Evolutionary conservation across 495 filamentous ascomycete genomes (phyloP), one percentile per base, ranked within the genome.

Genomic region (Penicillium verhagenii): DNA sequence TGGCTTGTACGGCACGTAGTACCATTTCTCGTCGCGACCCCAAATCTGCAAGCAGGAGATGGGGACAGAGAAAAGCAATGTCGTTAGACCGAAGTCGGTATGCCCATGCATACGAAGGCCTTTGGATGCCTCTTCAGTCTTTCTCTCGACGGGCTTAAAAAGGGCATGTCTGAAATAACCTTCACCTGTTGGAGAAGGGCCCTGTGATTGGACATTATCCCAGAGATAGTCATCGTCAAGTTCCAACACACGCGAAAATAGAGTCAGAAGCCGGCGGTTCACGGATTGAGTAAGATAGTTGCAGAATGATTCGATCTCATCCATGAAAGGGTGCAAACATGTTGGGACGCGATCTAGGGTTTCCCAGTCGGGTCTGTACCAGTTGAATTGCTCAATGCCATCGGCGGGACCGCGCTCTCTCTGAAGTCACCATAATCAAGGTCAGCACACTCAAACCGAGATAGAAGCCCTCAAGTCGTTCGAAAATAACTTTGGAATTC

Each of bases 311-410:
- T 69, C 64, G 52, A 78, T 72, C 52, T 78, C 74, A 43, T 76
- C 74, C 69, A 76, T 75, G 56, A 78, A 75, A 5, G 73, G 74
- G 44, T 70, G 67, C 3, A 78, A 53, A 38, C 71, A 75, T 1
- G 31, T 65, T 7, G 74, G 74, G 11, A 67, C 58, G 21, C 69
- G 69, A 50, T 58, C 46, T 50, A 48, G 47, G 52, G 69, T 58
- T 43, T 63, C 57, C 66, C 68, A 76, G 45, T 78, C 73, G 6
- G 50, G 61, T 11, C 62, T 69, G 56, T 78, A 78, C 65, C 67
- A 78, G 60, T 78, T 78, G 67, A 78, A 78, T 56, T 78, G 74
- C 28, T 78, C 74, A 46, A 78, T 78, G 18, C 73, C 73, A 56
- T 78, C 74, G 23, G 65, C 53, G 16, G 62, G 56, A 9, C 66